Base-by-base conservation (phyloP, 2,329 filamentous ascomycete genomes). In the Beauveria sp. region DNA sequence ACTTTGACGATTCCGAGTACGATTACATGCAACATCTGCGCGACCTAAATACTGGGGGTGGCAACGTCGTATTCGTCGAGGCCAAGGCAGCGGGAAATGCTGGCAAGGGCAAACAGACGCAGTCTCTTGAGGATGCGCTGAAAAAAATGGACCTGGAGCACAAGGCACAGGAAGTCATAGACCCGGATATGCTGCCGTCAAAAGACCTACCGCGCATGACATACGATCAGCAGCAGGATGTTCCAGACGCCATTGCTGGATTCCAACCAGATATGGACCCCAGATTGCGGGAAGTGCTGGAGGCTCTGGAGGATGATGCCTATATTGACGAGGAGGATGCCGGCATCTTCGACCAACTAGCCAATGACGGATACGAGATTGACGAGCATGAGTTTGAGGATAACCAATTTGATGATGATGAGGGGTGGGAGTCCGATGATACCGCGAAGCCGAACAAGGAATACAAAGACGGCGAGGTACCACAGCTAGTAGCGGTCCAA, bases 11-110 rank as follows among this genome's bases (percentile, higher is more conserved):
- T 76, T 89, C 90, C 66, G 85, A 91, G 71, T 99, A 99, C 76
- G 95, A 99, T 76, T 99, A 99, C 78, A 99, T 99, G 95, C 95
- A 99, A 75, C 95, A 99, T 76, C 80, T 99, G 82, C 89, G 92
- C 61, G 95, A 98, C 69, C 78, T 99, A n/a, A 88, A 88, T 62
- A 75, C 79, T 49, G 91, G 83, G 6, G 85, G 85, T 3, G 90
- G 90, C 34, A 88, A 92, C 61, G 85, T 88, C 34, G 87, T 93
- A 53, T 98, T 96, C 71, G 83, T 99, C 45, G 92, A 97, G 67
- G 82, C 84, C n/a, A 82, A 84, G 58, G 75, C 79, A 14, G 72
- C 80, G n/a, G 82, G 82, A 61, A 84, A 51, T 28, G 26, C 51
- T n/a, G 46, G 83, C 66, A 90, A 90, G 74, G 85, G 81, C 5